Evolutionary conservation across 129 eudicot species (phyloP).

Genomic region (Helichrysum umbraculigerum): DNA sequence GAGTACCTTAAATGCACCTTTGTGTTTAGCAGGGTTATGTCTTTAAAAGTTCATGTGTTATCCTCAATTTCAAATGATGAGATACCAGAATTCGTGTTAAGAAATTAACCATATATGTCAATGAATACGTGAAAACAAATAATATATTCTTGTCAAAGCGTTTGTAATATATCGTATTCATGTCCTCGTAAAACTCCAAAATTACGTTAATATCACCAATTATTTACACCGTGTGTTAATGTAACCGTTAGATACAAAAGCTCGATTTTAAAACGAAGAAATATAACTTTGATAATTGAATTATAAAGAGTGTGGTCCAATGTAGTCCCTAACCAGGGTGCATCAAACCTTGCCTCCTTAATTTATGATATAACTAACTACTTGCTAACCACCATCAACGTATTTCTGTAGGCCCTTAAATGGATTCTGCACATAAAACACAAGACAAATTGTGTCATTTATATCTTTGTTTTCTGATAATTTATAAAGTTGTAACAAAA

Average conservation of each 20-base stretch:
- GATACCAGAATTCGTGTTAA: no score
- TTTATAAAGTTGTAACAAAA: neutral
- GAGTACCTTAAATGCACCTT: neutral
- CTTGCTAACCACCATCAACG: slow-evolving; percentile 10
- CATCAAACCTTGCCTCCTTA: slow-evolving; percentile 2
- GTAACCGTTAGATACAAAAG: no score
- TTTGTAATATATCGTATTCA: no score
- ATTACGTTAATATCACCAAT: no score
- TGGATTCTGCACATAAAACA: neutral
- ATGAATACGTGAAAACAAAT: no score
- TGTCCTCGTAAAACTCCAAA: no score
- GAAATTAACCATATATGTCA: no score
- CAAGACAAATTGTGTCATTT: neutral
- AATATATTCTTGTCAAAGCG: no score
- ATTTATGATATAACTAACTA: neutral
- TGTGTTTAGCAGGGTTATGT: neutral
- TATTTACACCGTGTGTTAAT: no score
- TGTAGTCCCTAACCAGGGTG: neutral
- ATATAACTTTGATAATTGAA: neutral
- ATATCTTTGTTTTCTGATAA: neutral
- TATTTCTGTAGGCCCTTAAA: slow-evolving; percentile 2
- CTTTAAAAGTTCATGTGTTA: no score
- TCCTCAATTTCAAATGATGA: no score
- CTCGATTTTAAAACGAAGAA: no score
- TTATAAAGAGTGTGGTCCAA: slow-evolving; percentile 8